phyloP scores from a whole-genome alignment of 805 yeast genomes.

The Blastobotrys muscicola region DNA sequence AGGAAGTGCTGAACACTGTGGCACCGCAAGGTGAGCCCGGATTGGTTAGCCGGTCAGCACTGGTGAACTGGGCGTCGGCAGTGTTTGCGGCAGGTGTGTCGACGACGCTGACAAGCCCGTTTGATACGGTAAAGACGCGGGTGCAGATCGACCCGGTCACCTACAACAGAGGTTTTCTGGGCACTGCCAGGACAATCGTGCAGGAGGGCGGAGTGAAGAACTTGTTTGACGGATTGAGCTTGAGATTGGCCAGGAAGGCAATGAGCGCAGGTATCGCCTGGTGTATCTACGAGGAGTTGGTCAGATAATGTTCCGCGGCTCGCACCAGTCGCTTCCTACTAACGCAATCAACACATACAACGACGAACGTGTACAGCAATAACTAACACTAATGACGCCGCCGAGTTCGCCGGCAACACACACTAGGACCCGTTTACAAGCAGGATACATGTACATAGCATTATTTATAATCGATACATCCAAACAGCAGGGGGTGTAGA shows the following conservation, averaged over 20 bases:
- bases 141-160: conserved; percentile 61
- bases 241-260: conserved; percentile 78
- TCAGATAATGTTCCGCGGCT: conserved; percentile 30
- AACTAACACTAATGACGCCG: too few species aligned
- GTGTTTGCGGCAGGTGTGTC: conserved; percentile 67
- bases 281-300: conserved; percentile 90
- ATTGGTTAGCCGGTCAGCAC: conserved; percentile 31
- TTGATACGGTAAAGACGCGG: conserved; percentile 87
- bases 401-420: too few species aligned
- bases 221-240: conserved; percentile 74
- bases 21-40: conserved; percentile 17
- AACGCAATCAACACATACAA: too few species aligned
- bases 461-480: too few species aligned
- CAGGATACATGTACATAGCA: too few species aligned
- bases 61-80: conserved; percentile 70
- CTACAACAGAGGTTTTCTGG: conserved; percentile 32
- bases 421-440: too few species aligned
- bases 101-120: conserved; percentile 85
- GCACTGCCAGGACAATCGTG: conserved; percentile 33
- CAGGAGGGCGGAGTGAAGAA: conserved; percentile 41
- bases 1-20: conserved; percentile 42
- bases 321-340: too few species aligned
- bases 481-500: too few species aligned
- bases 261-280: conserved; percentile 92
- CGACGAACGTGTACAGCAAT: too few species aligned